A percentile compares a stretch with the other conserved stretches of the same genome.
These are phyloP conservation scores for Tulasnella sp. DNA, from an alignment of 768 basidiomycete species.

Conservation along the genomic window DNA sequence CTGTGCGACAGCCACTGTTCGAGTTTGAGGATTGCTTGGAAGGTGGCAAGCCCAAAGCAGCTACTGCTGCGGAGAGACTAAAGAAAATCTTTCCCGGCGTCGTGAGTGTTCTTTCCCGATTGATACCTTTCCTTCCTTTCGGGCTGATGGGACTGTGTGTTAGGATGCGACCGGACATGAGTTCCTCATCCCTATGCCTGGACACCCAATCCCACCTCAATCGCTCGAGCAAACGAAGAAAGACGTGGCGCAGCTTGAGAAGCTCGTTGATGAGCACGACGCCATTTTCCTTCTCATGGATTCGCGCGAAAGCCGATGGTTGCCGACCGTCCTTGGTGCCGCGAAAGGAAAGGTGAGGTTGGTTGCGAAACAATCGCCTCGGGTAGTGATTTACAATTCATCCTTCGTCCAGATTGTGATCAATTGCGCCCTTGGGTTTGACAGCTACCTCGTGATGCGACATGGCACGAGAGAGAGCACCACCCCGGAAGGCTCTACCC, in stretches of 20 bases:
- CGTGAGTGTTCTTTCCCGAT: slow-evolving; percentile 47
- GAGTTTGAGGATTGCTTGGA: slow-evolving; percentile 90
- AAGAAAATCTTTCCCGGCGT: slow-evolving; percentile 91
- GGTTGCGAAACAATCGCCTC: neutral
- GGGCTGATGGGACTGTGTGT: neutral
- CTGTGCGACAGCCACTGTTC: slow-evolving; percentile 94
- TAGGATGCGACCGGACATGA: slow-evolving; percentile 79
- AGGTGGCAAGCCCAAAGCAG: slow-evolving; percentile 92
- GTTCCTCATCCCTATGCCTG: slow-evolving; percentile 93
- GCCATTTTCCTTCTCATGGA: slow-evolving; percentile 94
- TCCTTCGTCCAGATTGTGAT: slow-evolving; percentile 64
- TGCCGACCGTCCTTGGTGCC: slow-evolving; percentile 84
- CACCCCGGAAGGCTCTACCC: slow-evolving; percentile 36
- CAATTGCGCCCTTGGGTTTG: slow-evolving; percentile 93
- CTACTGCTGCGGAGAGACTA: slow-evolving; percentile 78
- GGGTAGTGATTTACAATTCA: neutral
- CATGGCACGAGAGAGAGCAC: slow-evolving; percentile 65
- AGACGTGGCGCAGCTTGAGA: slow-evolving; percentile 71
- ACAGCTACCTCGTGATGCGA: slow-evolving; percentile 94
- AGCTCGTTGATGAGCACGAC: slow-evolving; percentile 80
- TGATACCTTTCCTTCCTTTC: neutral
- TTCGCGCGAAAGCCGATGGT: slow-evolving; percentile 94
- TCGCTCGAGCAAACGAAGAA: slow-evolving; percentile 55
- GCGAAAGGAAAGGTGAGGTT: slow-evolving; percentile 71
- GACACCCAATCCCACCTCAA: slow-evolving; percentile 69